Base-by-base conservation (phyloP, 495 filamentous ascomycete genomes). In the Hypoxylon fragiforme region DNA sequence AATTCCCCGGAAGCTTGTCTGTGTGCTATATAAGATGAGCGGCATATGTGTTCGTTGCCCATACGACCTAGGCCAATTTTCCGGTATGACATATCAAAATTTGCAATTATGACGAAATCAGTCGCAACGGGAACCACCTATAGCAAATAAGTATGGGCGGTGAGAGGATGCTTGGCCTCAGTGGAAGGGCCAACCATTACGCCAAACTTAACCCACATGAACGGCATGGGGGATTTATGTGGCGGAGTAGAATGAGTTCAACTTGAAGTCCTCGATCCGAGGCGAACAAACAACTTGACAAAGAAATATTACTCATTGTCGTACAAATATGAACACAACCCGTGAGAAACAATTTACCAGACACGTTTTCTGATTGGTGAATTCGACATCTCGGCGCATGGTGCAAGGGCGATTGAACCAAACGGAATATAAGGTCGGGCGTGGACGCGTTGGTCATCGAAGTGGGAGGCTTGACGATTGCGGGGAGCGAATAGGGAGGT, bases 81-180 rank as follows among this genome's bases (percentile, higher is more conserved):
- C 18, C 39, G 46, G 52, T 37, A 49, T 62, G 58, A 48, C 43
- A 56, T 3, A 45, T 36, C 42, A 24, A 32, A 15, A 56, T 56
- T 50, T 46, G 41, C 58, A 56, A 62, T 49, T 53, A 51, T 62
- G 52, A 62, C 58, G 52, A 48, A 51, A 62, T 62, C 26, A 45
- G 26, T 56, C 58, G 47, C 58, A 62, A 62, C 35, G 20, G 46
- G 37, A 39, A 46, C 21, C 30, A 31, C 58, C 41, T 13, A 56
- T 62, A 37, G 52, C 46, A 43, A 48, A 42, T 24, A 14, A 52
- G 48, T 62, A 46, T 38, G 22, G 46, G 47, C 31, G 42, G 37
- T 28, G 41, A 40, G 26, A 39, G 11, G 50, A n/a, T 41, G 49
- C 56, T 39, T 50, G 50, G 50, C 56, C 38, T 42, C 34, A 20